A percentile compares a stretch with the other conserved stretches of the same genome.
phyloP scores from a whole-genome alignment of 2,329 filamentous ascomycete genomes.

The Tolypocladium pustulatum region DNA sequence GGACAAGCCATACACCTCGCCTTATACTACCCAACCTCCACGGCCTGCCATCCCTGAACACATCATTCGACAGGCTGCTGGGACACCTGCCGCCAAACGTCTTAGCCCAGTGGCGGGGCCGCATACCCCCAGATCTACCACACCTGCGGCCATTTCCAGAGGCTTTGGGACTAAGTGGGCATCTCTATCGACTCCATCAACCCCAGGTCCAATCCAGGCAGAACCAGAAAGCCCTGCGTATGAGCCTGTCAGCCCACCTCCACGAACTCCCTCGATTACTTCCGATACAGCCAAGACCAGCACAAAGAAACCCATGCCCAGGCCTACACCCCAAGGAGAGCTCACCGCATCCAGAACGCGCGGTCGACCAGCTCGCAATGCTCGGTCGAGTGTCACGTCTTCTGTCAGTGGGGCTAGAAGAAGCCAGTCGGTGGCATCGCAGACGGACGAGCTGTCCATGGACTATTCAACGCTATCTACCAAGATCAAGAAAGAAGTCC shows the following conservation, averaged over 20 bases:
- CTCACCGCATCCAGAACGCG: conserved; percentile 18
- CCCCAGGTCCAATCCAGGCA: conserved; percentile 30
- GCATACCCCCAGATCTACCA: conserved; percentile 22
- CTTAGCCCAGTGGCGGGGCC: conserved; percentile 19
- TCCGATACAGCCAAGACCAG: conserved; percentile 17
- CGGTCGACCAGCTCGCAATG: conserved; percentile 24
- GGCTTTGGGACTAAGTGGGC: conserved; percentile 49
- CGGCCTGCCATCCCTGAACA: conserved; percentile 29
- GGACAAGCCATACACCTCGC: conserved; percentile 16
- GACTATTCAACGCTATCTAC: conserved; percentile 28
- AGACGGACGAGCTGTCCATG: conserved; percentile 35
- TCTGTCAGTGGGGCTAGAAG: conserved; percentile 23
- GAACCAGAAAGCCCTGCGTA: conserved; percentile 41
- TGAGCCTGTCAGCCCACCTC: conserved; percentile 49
- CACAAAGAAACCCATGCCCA: conserved; percentile 21
- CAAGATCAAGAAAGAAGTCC: conserved; percentile 49
- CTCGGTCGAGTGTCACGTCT: conserved; percentile 23
- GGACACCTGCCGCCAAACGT: conserved; percentile 19
- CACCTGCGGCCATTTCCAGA: conserved; percentile 16
- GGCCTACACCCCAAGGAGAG: conserved; percentile 13
- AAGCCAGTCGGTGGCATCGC: conserved; percentile 35
- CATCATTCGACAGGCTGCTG: conserved; percentile 27
- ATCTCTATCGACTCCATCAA: conserved; percentile 45
- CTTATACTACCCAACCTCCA: conserved; percentile 20
- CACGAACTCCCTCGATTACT: conserved; percentile 24